A percentile compares a stretch with the other conserved stretches of the same genome.
Evolutionary conservation across 176 grass and related monocot genomes (phyloP).

Genomic region (Musa beccarii): DNA sequence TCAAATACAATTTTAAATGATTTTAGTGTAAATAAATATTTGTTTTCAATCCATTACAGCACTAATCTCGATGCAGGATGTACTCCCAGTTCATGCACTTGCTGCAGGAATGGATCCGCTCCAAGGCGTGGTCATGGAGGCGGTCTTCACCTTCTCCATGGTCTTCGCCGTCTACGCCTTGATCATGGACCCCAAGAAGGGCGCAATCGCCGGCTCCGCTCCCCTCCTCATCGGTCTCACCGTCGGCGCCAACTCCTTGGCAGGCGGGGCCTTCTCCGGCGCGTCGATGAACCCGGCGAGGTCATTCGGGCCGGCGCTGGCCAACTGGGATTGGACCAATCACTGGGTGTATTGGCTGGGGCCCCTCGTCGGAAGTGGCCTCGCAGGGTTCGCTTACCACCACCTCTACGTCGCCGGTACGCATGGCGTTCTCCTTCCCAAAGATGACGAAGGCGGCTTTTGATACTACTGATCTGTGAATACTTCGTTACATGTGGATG

Average conservation of each 20-base stretch:
- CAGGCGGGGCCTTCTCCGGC: constrained; percentile 54
- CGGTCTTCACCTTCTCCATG: constrained; percentile 66
- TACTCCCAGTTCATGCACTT: constrained; percentile 49
- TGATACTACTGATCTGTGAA: background rate
- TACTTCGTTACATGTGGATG: no score
- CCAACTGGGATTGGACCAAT: constrained; percentile 31
- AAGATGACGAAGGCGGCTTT: constrained; percentile 13
- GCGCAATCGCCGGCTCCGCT: constrained; percentile 20
- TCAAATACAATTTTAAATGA: no score
- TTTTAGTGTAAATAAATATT: no score
- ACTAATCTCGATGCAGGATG: constrained; percentile 20
- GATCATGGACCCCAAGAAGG: constrained; percentile 43
- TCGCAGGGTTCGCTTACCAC: constrained; percentile 42
- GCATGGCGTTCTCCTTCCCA: constrained; percentile 28
- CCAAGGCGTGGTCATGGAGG: constrained; percentile 56
- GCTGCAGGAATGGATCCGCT: constrained; percentile 28
- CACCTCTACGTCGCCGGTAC: constrained; percentile 28
- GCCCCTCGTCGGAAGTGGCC: constrained; percentile 38
- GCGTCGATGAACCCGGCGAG: constrained; percentile 82
- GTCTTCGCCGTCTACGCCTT: constrained; percentile 70
- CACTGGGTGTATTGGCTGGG: constrained; percentile 90
- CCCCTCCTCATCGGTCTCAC: constrained; percentile 49
- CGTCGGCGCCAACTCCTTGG: constrained; percentile 61
- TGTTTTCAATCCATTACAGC: no score
- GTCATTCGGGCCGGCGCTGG: constrained; percentile 66